Base-by-base conservation (phyloP, 2,329 filamentous ascomycete genomes). In the Xylaria sp. region DNA sequence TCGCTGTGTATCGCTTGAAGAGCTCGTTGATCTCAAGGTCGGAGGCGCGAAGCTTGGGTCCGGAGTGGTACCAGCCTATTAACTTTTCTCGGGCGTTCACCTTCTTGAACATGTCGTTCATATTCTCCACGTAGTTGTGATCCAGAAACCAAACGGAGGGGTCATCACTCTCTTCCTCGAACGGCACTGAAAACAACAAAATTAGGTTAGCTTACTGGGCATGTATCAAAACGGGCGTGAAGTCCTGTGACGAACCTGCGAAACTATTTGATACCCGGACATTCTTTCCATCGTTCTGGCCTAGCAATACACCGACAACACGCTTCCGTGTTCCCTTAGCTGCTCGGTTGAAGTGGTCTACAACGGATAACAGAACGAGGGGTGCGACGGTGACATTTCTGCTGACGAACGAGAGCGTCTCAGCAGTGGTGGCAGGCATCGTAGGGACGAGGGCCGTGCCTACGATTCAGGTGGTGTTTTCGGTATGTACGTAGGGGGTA, bases 31-130 rank as follows among this genome's bases (percentile, higher is more conserved):
- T 97, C 84, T 98, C 93, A 74, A 99, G 85, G 86, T 99, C 96
- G 54, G 96, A 97, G 65, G 94, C 95, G 79, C 96, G 90, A 78
- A 99, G 87, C 87, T 98, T 99, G 46, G 96, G 96, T 49, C 96
- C 96, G 23, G 96, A 97, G 83, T 99, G 96, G 83, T 99, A 99
- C 96, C 96, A 99, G 79, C 96, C 96, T 87, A 99, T 97, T 81
- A 99, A 88, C 89, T 98, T 98, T 85, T 99, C 96, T 72, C 93
- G 88, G 70, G 96, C 96, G 85, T 99, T 99, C 87, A 99, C 94
- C 85, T 98, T 98, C 87, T 99, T 99, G 88, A 99, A 99, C 96
- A 99, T 99, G 82, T 98, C 96, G 84, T 96, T 97, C 96, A 99
- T 99, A 76, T 92, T 93, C 83, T 99, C 96, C 81, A 99, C 93